A percentile compares a stretch with the other conserved stretches of the same genome.
Conservation (phyloP, 1,139 yeast species). For the Debaryomyces robertsiae region DNA sequence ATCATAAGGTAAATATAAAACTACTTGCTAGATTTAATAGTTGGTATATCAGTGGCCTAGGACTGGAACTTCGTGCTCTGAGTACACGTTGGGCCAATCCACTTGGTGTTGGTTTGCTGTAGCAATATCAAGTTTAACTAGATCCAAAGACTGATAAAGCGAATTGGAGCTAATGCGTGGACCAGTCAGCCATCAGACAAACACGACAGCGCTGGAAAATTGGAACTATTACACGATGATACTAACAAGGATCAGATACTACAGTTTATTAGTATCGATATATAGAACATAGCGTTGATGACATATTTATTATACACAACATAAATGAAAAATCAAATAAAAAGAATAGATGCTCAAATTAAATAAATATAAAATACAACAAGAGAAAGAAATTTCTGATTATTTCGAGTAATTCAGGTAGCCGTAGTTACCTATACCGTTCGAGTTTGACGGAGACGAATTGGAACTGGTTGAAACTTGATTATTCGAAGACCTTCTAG, state of each 20-base stretch:
- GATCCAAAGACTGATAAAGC: too few species aligned
- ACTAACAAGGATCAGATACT: background rate
- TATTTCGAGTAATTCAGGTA: conserved; percentile 18
- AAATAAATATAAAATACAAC: conserved; percentile 11
- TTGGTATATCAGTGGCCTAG: too few species aligned
- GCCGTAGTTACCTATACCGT: conserved; percentile 40
- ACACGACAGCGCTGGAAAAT: too few species aligned
- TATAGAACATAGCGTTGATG: conserved; percentile 10
- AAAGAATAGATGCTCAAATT: conserved; percentile 11
- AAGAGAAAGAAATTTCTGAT: conserved; percentile 15
- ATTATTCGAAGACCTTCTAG: conserved; percentile 45
- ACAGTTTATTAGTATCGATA: conserved; percentile 6
- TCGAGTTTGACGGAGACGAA: conserved; percentile 14
- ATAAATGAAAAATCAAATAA: conserved; percentile 6
- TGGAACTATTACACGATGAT: too few species aligned
- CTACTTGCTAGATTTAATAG: too few species aligned
- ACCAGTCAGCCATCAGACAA: too few species aligned
- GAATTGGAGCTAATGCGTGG: too few species aligned
- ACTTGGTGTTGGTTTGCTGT: too few species aligned
- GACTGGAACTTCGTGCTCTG: too few species aligned
- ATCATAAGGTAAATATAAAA: too few species aligned
- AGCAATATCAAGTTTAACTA: too few species aligned
- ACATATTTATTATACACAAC: conserved; percentile 13
- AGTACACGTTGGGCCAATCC: too few species aligned
- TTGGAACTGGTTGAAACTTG: conserved; percentile 24